These are phyloP conservation scores for Dimargaris xerosporica DNA, from an alignment of 192 early-diverging fungal genomes.

Conservation along the genomic window DNA sequence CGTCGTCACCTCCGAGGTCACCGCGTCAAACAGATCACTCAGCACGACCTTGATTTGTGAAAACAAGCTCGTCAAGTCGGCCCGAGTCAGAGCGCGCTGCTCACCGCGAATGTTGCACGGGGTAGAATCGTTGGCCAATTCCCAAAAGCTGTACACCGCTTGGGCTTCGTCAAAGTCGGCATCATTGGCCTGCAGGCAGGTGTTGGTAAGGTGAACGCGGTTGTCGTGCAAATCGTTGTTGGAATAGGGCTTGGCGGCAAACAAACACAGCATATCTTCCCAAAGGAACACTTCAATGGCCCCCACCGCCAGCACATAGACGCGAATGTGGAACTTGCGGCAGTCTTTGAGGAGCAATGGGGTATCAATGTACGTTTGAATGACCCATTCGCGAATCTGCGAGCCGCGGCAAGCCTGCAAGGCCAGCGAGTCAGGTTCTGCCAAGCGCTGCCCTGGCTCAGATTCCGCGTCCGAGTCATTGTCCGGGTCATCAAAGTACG, in stretches of 20 bases:
- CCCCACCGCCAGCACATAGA: slow-evolving; percentile 41
- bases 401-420: slow-evolving; percentile 17
- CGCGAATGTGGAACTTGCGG: slow-evolving; percentile 52
- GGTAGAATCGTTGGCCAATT: slow-evolving; percentile 15
- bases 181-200: slow-evolving; percentile 38
- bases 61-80: slow-evolving; percentile 31
- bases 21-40: slow-evolving; percentile 38
- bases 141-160: slow-evolving; percentile 40
- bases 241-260: slow-evolving; percentile 36
- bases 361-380: slow-evolving; percentile 43
- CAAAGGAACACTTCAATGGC: slow-evolving; percentile 41
- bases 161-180: slow-evolving; percentile 31
- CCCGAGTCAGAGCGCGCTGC: slow-evolving; percentile 17
- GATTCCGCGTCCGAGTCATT: slow-evolving; percentile 24
- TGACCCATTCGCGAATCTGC: slow-evolving; percentile 53
- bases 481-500: slow-evolving; percentile 21
- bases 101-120: neutral
- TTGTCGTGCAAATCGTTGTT: slow-evolving; percentile 26
- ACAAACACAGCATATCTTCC: slow-evolving; percentile 44
- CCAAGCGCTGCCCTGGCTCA: slow-evolving; percentile 13
- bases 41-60: slow-evolving; percentile 39
- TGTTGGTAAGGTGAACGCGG: slow-evolving; percentile 45
- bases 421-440: neutral
- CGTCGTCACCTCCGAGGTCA: slow-evolving; percentile 38
- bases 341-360: slow-evolving; percentile 32